phyloP scores from a whole-genome alignment of 2,329 filamentous ascomycete species.

The Alternaria ventricosa region DNA sequence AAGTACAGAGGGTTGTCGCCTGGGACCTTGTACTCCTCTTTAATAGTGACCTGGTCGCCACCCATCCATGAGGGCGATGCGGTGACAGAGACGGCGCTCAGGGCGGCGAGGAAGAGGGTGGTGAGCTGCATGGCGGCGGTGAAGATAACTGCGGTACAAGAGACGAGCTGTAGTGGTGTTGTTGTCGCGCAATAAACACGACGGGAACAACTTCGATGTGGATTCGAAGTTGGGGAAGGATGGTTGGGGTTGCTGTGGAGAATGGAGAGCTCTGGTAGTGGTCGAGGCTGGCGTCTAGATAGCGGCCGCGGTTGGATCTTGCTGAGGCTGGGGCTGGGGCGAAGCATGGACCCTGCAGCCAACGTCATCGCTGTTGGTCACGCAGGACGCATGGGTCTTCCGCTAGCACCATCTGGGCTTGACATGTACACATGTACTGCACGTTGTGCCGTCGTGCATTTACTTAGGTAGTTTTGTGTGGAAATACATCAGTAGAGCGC shows the following conservation, averaged over 20 bases:
- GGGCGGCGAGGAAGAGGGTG: conserved; percentile 49
- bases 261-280: conserved; percentile 13
- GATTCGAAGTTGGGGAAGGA: background rate
- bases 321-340: conserved; percentile 13
- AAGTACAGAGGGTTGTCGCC: conserved; percentile 86
- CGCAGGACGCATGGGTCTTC: conserved; percentile 1
- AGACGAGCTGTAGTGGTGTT: background rate
- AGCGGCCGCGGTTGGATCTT: conserved; percentile 1
- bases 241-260: background rate
- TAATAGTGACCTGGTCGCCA: conserved; percentile 56
- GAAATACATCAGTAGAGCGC: rapidly evolving
- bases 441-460: background rate
- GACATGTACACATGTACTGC: background rate
- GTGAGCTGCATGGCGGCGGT: conserved; percentile 43
- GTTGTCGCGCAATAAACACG: background rate
- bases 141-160: background rate
- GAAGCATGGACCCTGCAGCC: conserved; percentile 12
- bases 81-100: conserved; percentile 53
- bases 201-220: background rate
- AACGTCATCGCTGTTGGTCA: conserved; percentile 14
- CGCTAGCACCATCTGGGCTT: conserved; percentile 1
- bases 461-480: background rate
- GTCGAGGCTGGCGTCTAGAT: conserved; percentile 12
- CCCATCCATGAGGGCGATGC: conserved; percentile 50
- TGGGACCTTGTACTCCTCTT: conserved; percentile 69